These are phyloP conservation scores for Ophiostoma sp. DNA, from an alignment of 2,329 filamentous ascomycete species.

Conservation along the genomic window DNA sequence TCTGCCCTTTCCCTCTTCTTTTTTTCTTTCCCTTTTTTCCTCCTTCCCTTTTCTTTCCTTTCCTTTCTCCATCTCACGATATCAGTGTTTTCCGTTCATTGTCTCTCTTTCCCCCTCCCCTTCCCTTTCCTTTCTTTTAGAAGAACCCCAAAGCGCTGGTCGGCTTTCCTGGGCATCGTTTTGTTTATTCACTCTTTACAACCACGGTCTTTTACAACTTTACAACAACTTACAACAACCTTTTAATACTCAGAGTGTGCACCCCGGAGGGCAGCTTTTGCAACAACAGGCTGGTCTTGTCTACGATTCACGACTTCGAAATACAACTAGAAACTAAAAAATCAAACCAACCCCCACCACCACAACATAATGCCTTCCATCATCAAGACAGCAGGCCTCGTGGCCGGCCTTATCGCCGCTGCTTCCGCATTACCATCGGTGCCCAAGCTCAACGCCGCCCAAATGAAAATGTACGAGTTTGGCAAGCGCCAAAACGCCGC, in stretches of 20 bases:
- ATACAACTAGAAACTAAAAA: slow-evolving; percentile 33
- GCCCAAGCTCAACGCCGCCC: slow-evolving; percentile 46
- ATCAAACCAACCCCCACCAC: slow-evolving; percentile 31
- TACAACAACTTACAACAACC: slow-evolving; percentile 30
- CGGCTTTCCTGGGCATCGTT: slow-evolving; percentile 47
- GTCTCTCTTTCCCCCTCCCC: slow-evolving; percentile 15
- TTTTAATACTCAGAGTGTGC: slow-evolving; percentile 35
- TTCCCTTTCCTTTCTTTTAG: slow-evolving; percentile 28
- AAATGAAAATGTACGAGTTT: slow-evolving; percentile 49
- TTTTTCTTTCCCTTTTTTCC: neutral
- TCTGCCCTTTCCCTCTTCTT: neutral
- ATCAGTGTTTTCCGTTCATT: slow-evolving; percentile 15
- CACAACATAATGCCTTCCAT: slow-evolving; percentile 46
- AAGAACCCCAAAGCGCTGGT: slow-evolving; percentile 49
- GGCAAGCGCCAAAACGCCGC: slow-evolving; percentile 54
- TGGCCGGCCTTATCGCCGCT: slow-evolving; percentile 48
- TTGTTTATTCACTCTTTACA: slow-evolving; percentile 27
- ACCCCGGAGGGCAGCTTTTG: slow-evolving; percentile 36
- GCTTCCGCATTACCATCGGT: slow-evolving; percentile 49
- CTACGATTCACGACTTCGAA: slow-evolving; percentile 29
- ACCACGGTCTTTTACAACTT: neutral
- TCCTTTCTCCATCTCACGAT: slow-evolving; percentile 21
- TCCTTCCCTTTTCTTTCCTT: neutral
- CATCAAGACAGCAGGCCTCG: slow-evolving; percentile 45
- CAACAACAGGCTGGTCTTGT: slow-evolving; percentile 43